phyloP scores from a whole-genome alignment of 2,329 filamentous ascomycete genomes.

The Ceratocystis papillata region DNA sequence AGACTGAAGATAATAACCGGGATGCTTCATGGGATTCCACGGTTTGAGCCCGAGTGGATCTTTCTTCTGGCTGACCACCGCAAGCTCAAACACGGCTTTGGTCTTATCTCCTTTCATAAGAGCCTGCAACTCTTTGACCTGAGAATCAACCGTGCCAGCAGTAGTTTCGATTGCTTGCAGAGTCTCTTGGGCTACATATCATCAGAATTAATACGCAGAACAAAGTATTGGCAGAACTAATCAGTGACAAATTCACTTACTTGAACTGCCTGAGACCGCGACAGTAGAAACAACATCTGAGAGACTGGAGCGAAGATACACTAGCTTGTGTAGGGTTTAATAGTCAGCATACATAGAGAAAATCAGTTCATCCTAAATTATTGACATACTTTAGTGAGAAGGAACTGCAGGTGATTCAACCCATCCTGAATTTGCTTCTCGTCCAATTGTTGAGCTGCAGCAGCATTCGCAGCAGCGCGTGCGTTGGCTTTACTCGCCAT shows the following conservation, averaged over 20 bases:
- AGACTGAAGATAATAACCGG: conserved; percentile 40
- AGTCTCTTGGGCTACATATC: conserved; percentile 35
- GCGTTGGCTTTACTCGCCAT: conserved; percentile 23
- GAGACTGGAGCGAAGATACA: conserved; percentile 24
- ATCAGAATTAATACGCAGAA: not conserved
- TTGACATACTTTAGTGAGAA: conserved; percentile 23
- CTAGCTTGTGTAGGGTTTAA: conserved; percentile 15
- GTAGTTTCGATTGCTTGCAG: conserved; percentile 32
- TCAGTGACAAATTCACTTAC: conserved; percentile 13
- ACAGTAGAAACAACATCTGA: conserved; percentile 22
- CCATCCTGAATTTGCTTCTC: conserved; percentile 23
- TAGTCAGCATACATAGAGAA: conserved; percentile 5
- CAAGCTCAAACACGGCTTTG: conserved; percentile 42
- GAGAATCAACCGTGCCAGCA: conserved; percentile 14
- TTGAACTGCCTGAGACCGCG: conserved; percentile 16
- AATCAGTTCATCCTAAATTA: not conserved
- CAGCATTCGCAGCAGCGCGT: conserved; percentile 21
- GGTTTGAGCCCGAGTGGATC: conserved; percentile 48
- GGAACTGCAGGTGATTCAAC: conserved; percentile 22
- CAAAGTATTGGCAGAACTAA: not conserved
- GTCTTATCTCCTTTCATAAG: conserved; percentile 39
- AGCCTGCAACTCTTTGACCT: conserved; percentile 40
- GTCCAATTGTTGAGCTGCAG: conserved; percentile 18
- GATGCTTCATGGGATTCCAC: conserved; percentile 49
- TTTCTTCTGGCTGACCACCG: conserved; percentile 42